Percentiles rank a stretch among this genome's conserved stretches.
These are phyloP conservation scores for Alternaria conjuncta DNA, from an alignment of 2,329 filamentous ascomycete species.

Conservation along the genomic window DNA sequence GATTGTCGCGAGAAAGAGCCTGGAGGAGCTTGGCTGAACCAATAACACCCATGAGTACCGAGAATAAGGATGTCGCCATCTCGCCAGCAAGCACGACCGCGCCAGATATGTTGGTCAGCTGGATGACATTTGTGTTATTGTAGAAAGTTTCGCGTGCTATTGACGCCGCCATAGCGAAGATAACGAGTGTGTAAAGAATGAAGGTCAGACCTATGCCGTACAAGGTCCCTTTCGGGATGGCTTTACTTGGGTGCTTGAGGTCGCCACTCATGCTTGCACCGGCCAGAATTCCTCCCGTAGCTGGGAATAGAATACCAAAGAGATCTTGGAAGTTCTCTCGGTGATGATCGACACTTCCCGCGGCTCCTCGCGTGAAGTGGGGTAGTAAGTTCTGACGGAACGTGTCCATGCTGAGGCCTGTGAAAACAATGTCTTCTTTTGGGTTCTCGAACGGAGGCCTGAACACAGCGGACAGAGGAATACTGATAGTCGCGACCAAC, in stretches of 20 bases:
- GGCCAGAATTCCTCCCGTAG: conserved; percentile 66
- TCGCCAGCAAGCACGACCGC: conserved; percentile 79
- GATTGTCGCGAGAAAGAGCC: conserved; percentile 77
- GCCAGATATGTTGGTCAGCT: conserved; percentile 79
- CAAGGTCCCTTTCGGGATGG: conserved; percentile 84
- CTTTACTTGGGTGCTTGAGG: conserved; percentile 78
- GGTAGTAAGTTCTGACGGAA: conserved; percentile 77
- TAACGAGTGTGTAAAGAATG: conserved; percentile 75
- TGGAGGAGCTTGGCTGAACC: conserved; percentile 85
- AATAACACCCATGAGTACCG: conserved; percentile 84
- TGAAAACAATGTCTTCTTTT: conserved; percentile 73
- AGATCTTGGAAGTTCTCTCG: conserved; percentile 77
- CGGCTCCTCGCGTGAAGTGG: conserved; percentile 65
- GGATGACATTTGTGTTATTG: conserved; percentile 78
- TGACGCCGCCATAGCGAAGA: conserved; percentile 77
- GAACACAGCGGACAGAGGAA: conserved; percentile 77
- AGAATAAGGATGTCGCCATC: conserved; percentile 83
- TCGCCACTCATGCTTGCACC: conserved; percentile 93
- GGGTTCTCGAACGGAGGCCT: conserved; percentile 70
- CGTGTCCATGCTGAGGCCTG: conserved; percentile 74
- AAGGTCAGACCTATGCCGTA: conserved; percentile 80
- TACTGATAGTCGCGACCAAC: conserved; percentile 76
- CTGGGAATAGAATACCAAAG: conserved; percentile 85
- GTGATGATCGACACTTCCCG: conserved; percentile 66
- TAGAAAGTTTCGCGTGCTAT: conserved; percentile 77